phyloP scores from a whole-genome alignment of 306 rosid genomes.

The Alnus glutinosa region DNA sequence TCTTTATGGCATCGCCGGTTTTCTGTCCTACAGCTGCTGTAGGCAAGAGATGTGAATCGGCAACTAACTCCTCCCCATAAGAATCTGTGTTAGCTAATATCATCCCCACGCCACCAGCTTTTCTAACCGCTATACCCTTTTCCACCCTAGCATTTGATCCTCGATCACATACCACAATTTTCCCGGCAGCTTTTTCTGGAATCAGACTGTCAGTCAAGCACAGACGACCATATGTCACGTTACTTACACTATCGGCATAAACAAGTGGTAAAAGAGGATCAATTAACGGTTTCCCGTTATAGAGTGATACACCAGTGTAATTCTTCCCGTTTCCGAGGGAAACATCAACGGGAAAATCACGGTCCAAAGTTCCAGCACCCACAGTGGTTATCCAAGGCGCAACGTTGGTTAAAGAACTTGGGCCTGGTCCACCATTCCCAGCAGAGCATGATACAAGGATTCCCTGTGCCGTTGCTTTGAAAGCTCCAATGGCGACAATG shows the following conservation, averaged over 20 bases:
- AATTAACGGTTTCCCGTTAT: constrained; percentile 47
- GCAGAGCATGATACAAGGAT: constrained; percentile 78
- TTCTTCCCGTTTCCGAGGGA: constrained; percentile 64
- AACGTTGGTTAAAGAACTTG: constrained; percentile 47
- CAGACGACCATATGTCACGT: constrained; percentile 34
- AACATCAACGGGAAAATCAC: constrained; percentile 73
- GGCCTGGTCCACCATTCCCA: constrained; percentile 73
- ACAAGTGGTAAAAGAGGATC: constrained; percentile 58
- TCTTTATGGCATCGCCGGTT: constrained; percentile 52
- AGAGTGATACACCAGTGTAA: constrained; percentile 68
- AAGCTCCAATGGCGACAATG: constrained; percentile 68
- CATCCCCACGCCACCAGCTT: constrained; percentile 86
- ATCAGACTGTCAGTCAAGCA: constrained; percentile 52
- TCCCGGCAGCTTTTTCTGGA: constrained; percentile 64
- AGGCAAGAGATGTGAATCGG: constrained; percentile 63
- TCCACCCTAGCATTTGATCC: constrained; percentile 59
- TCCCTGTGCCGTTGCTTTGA: constrained; percentile 67
- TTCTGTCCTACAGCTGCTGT: constrained; percentile 65
- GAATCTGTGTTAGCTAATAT: constrained; percentile 63
- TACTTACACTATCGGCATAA: constrained; percentile 54
- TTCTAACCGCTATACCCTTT: constrained; percentile 69
- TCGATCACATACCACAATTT: constrained; percentile 82
- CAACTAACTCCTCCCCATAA: constrained; percentile 71
- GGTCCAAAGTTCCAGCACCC: constrained; percentile 92
- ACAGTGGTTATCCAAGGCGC: constrained; percentile 90